phyloP scores from a whole-genome alignment of 495 filamentous ascomycete genomes.

The Aspergillus indologenus region DNA sequence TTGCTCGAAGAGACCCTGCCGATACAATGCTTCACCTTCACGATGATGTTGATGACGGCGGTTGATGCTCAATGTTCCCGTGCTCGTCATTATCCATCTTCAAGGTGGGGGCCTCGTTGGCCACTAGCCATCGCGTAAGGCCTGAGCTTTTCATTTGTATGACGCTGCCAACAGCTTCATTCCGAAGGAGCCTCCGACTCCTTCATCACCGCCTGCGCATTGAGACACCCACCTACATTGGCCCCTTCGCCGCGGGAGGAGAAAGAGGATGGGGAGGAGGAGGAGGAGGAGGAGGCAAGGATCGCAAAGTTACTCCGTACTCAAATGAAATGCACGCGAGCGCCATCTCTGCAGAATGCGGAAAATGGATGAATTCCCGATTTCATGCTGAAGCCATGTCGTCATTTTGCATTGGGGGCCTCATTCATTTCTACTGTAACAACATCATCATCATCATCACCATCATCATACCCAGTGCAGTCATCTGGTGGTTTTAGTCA shows the following conservation, averaged over 20 bases:
- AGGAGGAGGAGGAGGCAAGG: neutral
- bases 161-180: neutral
- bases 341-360: slow-evolving; percentile 18
- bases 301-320: slow-evolving; percentile 1
- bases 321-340: slow-evolving; percentile 8
- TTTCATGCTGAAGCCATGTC: slow-evolving; percentile 16
- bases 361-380: neutral
- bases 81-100: neutral
- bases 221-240: neutral
- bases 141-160: neutral
- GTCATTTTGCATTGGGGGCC: slow-evolving; percentile 25
- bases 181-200: neutral
- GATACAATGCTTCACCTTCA: no score
- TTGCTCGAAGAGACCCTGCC: neutral
- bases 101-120: neutral
- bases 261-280: neutral
- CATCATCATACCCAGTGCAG: neutral
- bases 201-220: neutral
- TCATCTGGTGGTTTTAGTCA: neutral
- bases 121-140: neutral
- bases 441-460: neutral
- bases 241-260: neutral
- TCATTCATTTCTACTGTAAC: neutral
- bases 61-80: neutral
- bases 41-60: no score